These are phyloP conservation scores for Penicillium sp. DNA, from an alignment of 2,329 filamentous ascomycete genomes.

Conservation along the genomic window DNA sequence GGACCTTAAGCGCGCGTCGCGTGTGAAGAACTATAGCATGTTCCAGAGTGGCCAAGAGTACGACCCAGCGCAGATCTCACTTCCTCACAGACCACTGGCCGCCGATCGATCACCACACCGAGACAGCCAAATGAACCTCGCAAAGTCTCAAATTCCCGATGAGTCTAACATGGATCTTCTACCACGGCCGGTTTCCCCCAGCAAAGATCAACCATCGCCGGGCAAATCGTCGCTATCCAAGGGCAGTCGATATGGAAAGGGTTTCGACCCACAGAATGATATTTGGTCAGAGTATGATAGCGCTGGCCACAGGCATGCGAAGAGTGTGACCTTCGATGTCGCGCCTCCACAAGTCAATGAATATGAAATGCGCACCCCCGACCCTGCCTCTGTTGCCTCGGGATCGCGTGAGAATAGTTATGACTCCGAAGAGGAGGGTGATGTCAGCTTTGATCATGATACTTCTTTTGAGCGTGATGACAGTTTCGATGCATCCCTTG, in stretches of 20 bases:
- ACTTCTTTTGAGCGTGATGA: constrained; percentile 73
- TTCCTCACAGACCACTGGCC: constrained; percentile 81
- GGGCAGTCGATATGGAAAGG: constrained; percentile 60
- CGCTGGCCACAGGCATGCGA: constrained; percentile 79
- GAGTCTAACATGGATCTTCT: constrained; percentile 26
- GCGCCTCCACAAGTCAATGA: constrained; percentile 94
- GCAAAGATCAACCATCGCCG: constrained; percentile 76
- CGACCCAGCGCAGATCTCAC: constrained; percentile 77
- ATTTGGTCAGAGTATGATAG: constrained; percentile 67
- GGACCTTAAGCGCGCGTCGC: constrained; percentile 89
- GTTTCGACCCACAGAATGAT: constrained; percentile 71
- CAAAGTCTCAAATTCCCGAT: constrained; percentile 51
- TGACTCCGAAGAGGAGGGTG: constrained; percentile 76
- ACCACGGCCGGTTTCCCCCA: constrained; percentile 60
- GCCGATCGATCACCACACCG: constrained; percentile 63
- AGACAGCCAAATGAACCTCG: constrained; percentile 73
- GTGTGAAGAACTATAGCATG: constrained; percentile 98
- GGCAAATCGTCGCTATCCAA: constrained; percentile 87
- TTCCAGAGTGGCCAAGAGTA: constrained; percentile 93
- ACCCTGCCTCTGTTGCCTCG: constrained; percentile 88
- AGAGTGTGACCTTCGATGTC: constrained; percentile 96
- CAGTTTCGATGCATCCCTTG: constrained; percentile 93
- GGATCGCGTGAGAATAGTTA: constrained; percentile 93
- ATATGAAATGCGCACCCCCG: constrained; percentile 97
- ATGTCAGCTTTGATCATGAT: constrained; percentile 65